These are phyloP conservation scores for Colletotrichum orchidophilum DNA, from an alignment of 2,329 filamentous ascomycete genomes.

Conservation along the genomic window DNA sequence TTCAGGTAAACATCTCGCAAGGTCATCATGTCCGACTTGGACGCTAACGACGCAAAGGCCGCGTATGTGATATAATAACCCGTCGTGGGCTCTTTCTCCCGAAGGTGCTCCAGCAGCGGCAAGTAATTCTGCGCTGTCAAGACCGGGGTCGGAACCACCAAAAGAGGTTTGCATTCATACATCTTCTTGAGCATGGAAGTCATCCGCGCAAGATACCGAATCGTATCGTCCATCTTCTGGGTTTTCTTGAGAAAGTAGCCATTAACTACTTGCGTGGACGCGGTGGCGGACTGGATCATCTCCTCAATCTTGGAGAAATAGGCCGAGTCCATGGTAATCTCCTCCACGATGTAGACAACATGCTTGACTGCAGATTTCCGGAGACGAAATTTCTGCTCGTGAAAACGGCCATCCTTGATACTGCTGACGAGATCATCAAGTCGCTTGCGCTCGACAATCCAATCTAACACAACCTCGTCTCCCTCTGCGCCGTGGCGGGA, in stretches of 20 bases:
- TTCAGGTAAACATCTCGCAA: conserved; percentile 81
- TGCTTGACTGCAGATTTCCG: conserved; percentile 77
- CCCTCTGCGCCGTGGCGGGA: conserved; percentile 67
- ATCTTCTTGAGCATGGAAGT: conserved; percentile 72
- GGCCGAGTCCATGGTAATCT: conserved; percentile 69
- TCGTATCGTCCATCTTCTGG: conserved; percentile 78
- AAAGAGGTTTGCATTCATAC: conserved; percentile 67
- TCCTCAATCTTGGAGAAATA: conserved; percentile 68
- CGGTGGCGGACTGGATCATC: conserved; percentile 76
- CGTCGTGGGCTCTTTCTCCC: conserved; percentile 56
- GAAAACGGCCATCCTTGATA: conserved; percentile 84
- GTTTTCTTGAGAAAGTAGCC: conserved; percentile 84
- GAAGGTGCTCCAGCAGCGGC: conserved; percentile 68
- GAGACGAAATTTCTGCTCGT: conserved; percentile 85
- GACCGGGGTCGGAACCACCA: conserved; percentile 72
- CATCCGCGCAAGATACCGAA: conserved; percentile 78
- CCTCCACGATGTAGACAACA: conserved; percentile 82
- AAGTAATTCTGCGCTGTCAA: conserved; percentile 74
- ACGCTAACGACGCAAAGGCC: conserved; percentile 76
- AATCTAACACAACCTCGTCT: conserved; percentile 79
- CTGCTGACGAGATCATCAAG: conserved; percentile 82
- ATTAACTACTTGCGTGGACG: conserved; percentile 80
- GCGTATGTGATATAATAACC: conserved; percentile 74
- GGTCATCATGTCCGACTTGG: conserved; percentile 79
- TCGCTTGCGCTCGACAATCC: conserved; percentile 83